phyloP scores from a whole-genome alignment of 352 stramenopile species.

The Phytophthora sp. region DNA sequence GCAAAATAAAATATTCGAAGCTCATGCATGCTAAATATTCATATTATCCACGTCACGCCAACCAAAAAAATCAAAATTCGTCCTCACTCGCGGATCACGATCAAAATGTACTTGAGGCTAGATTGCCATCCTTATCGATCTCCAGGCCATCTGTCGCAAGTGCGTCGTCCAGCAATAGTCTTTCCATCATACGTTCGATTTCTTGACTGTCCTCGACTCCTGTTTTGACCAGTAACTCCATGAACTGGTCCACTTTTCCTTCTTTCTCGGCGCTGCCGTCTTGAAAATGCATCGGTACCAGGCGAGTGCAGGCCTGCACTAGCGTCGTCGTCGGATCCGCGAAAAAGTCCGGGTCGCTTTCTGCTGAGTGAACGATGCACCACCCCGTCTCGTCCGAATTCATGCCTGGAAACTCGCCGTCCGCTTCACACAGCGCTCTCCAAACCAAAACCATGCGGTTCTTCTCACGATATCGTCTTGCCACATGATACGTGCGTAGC shows the following conservation, averaged over 20 bases:
- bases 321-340: conserved; percentile 12
- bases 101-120: too few relatives aligned
- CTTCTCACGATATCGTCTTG: conserved; percentile 40
- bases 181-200: conserved; percentile 33
- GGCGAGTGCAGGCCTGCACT: conserved; percentile 20
- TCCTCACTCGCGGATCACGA: too few relatives aligned
- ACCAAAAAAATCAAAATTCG: too few relatives aligned
- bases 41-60: too few relatives aligned
- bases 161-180: conserved; percentile 28
- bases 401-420: conserved; percentile 39
- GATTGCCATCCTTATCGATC: conserved; percentile 17
- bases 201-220: conserved; percentile 27
- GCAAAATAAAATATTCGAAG: too few relatives aligned
- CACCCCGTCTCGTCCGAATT: conserved; percentile 65
- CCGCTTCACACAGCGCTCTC: conserved; percentile 43
- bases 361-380: conserved; percentile 23
- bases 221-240: conserved; percentile 28
- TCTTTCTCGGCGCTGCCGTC: conserved; percentile 6
- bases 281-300: conserved; percentile 28
- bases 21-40: too few relatives aligned
- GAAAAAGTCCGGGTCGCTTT: neutral
- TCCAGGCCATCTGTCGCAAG: conserved; percentile 23
- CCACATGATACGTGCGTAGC: conserved; percentile 22
- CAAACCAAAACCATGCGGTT: conserved; percentile 58
- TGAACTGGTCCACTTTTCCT: conserved; percentile 29